Base-by-base conservation (phyloP, 2,329 filamentous ascomycete species). In the Cladophialophora psammophila region DNA sequence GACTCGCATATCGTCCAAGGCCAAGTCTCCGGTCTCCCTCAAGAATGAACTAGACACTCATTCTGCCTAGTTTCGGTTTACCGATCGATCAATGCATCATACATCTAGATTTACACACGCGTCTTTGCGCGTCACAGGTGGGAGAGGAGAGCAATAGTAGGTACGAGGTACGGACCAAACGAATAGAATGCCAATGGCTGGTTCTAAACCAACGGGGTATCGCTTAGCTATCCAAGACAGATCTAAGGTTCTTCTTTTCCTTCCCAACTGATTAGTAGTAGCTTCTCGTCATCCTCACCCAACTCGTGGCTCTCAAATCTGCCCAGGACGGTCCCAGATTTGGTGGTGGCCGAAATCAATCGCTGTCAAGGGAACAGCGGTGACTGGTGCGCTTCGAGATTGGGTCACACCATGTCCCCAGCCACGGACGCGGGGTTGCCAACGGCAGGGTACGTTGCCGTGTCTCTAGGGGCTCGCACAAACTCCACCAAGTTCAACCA, bases 51-150 rank as follows among this genome's bases (percentile, higher is more conserved):
- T 50, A 50, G 45, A 50, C 45, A 50, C 45, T 50, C 45, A 50
- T 50, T 20, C 45, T 26, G 45, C 45, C 45, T 50, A 50, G 45
- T 50, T 50, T 86, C 85, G 73, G 80, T 86, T 2, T 86, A 85
- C 69, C 77, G 83, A 1, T 83, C 83, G 0, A 84, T 82, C 55
- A 69, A 64, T 7, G 52, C 68, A 1, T 75, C 80, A 26, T 79
- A 3, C 18, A 50, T 50, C 45, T 50, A 50, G 45, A 50, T 50
- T 50, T 13, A 10, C 18, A 13, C 6, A 26, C 45, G 45, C 45
- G 45, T 50, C 45, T 42, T 5, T 26, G 26, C 45, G 45, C 18
- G 45, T 50, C 10, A 7, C 18, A 5, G 45, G 26, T 18, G 8
- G 45, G 45, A n/a, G 18, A 18, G n/a, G 18, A 42, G 12, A 26